Percentiles rank a stretch among this genome's conserved stretches.
Conservation (phyloP, 768 basidiomycete species). For the Mycena venus region DNA sequence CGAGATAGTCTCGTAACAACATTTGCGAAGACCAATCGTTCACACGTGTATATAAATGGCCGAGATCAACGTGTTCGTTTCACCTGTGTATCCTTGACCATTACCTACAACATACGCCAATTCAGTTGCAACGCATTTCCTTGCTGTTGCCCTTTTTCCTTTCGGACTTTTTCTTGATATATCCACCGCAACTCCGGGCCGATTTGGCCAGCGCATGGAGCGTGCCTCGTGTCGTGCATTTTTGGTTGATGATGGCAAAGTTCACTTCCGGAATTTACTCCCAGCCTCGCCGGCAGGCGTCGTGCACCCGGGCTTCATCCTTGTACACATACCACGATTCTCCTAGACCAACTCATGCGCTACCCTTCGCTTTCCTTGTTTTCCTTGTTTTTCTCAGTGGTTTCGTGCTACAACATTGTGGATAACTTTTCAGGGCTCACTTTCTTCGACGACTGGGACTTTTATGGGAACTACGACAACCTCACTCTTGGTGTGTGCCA, state of each 20-base stretch:
- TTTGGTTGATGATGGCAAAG: constrained; percentile 29
- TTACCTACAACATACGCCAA: too few relatives aligned
- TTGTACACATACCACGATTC: constrained; percentile 28
- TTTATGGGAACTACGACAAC: constrained; percentile 56
- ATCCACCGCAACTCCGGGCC: constrained; percentile 12
- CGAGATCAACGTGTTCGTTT: too few relatives aligned
- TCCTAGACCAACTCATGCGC: constrained; percentile 17
- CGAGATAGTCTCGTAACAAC: too few relatives aligned
- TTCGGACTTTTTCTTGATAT: too few relatives aligned
- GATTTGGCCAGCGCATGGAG: neutral
- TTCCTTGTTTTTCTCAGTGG: constrained; percentile 11
- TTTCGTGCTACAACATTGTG: constrained; percentile 47
- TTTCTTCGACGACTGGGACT: constrained; percentile 63
- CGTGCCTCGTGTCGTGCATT: constrained; percentile 29
- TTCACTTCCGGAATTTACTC: constrained; percentile 14
- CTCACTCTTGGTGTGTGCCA: constrained; percentile 40
- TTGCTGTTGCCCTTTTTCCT: too few relatives aligned
- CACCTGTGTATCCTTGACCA: too few relatives aligned
- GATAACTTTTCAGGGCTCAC: constrained; percentile 53
- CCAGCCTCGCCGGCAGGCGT: constrained; percentile 28
- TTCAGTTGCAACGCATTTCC: too few relatives aligned
- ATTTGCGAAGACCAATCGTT: too few relatives aligned
- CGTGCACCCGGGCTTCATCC: neutral
- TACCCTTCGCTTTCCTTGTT: constrained; percentile 16
- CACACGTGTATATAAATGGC: too few relatives aligned